phyloP scores from a whole-genome alignment of 495 filamentous ascomycete species.

The Xylaria intraflava region DNA sequence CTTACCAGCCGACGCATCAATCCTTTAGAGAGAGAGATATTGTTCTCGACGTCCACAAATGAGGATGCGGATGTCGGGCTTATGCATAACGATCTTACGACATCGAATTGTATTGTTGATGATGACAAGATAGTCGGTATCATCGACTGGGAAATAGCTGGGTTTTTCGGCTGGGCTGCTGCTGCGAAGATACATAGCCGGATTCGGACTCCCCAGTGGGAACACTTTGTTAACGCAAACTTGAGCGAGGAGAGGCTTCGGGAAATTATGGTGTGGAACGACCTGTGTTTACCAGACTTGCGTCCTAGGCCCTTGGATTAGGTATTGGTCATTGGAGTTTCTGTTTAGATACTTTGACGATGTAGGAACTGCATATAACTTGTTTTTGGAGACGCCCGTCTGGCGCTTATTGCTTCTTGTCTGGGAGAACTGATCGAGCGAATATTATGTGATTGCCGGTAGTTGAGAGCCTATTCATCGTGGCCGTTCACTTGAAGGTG shows the following conservation, averaged over 20 bases:
- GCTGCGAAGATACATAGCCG: conserved; percentile 28
- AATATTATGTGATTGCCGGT: background rate
- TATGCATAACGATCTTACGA: conserved; percentile 40
- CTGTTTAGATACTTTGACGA: too few species aligned
- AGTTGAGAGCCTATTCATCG: background rate
- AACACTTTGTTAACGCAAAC: conserved; percentile 30
- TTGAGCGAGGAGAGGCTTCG: conserved; percentile 23
- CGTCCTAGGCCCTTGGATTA: background rate
- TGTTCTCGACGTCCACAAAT: conserved; percentile 24
- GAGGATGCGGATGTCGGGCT: conserved; percentile 33
- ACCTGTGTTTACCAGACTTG: conserved; percentile 24
- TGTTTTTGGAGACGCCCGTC: background rate
- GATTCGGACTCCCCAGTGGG: conserved; percentile 32
- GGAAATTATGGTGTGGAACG: conserved; percentile 33
- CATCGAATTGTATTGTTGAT: conserved; percentile 38
- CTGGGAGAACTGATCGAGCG: background rate
- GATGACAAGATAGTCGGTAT: conserved; percentile 38
- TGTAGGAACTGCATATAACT: too few species aligned
- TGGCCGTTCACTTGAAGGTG: too few species aligned
- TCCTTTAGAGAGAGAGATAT: conserved; percentile 23
- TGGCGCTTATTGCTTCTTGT: background rate
- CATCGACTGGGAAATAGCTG: conserved; percentile 44
- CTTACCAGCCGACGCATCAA: conserved; percentile 30
- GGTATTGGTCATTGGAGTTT: too few species aligned
- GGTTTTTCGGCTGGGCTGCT: conserved; percentile 36